Percentiles rank a stretch among this genome's conserved stretches.
Conservation (phyloP, 2,329 filamentous ascomycete species). For the Akanthomyces lecanii region DNA sequence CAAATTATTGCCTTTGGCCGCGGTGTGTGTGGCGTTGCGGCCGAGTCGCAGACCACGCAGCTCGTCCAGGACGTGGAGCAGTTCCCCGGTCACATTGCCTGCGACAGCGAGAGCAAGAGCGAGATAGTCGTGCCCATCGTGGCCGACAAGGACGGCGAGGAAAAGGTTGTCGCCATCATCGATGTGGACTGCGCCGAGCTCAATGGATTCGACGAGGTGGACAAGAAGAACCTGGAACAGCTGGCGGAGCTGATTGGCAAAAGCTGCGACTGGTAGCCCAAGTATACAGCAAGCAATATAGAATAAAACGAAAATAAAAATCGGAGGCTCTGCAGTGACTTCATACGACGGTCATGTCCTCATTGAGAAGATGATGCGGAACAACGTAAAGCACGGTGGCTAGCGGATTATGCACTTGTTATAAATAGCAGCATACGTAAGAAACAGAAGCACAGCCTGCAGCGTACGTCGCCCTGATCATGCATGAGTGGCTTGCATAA, state of each 20-base stretch:
- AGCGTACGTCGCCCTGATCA: not conserved
- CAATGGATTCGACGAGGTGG: constrained; percentile 65
- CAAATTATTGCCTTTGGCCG: constrained; percentile 69
- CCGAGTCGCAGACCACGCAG: constrained; percentile 56
- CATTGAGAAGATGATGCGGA: not conserved
- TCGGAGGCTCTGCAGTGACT: not conserved
- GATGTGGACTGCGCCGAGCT: constrained; percentile 71
- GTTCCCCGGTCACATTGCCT: constrained; percentile 79
- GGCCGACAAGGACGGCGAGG: constrained; percentile 26
- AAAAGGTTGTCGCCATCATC: constrained; percentile 66
- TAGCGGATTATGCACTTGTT: not conserved
- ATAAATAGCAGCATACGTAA: constrained; percentile 11
- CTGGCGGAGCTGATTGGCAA: constrained; percentile 56
- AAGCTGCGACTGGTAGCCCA: constrained; percentile 61
- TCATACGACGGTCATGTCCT: not conserved
- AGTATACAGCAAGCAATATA: not conserved
- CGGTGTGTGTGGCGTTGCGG: constrained; percentile 73
- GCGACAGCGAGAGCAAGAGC: constrained; percentile 69
- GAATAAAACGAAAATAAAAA: not conserved
- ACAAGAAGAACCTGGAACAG: constrained; percentile 61
- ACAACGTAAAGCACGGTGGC: not conserved
- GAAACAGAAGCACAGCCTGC: not conserved
- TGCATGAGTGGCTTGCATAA: not conserved
- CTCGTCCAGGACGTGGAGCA: constrained; percentile 65
- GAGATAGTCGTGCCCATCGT: constrained; percentile 79